Evolutionary conservation across 306 rosid genomes (phyloP), one percentile per base, ranked within the genome.

Genomic region (Trichosanthes truncata): DNA sequence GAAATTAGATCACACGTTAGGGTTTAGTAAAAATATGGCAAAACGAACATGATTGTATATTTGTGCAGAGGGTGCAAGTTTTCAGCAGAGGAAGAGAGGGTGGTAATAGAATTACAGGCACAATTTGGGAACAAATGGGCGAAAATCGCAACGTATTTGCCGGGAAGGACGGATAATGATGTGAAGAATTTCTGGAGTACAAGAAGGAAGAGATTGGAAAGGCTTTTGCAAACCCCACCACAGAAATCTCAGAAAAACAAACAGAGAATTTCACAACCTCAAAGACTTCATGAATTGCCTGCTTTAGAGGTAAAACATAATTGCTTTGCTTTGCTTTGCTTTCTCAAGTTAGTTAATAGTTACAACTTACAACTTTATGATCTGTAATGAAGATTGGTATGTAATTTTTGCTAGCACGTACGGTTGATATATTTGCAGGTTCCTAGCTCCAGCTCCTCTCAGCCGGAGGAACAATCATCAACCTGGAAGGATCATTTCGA

Each of bases 161-260:
- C 57, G 8, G 96, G 91, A 17, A 85, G 96, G 81, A 91, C 96
- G 0, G 92, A 88, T 29, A 86, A 91, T 40, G 89, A 89, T 83
- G 96, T 91, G 45, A 91, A 89, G 76, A 91, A 91, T 52, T 89
- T 88, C 55, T 89, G 93, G 96, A 89, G 93, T 56, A 88, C 86
- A 3, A 84, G 90, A 46, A 79, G 81, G 23, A 88, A 88, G 40
- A 88, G 81, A 82, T 46, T 91, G 71, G 82, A 85, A 66, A 86
- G 90, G 79, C 79, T 69, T 81, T 51, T 74, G 78, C 84, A 63
- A 66, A 87, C 41, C 60, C 76, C 91, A 49, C 38, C 85, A 35
- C 66, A 84, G 52, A 84, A 86, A 80, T 40, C 78, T n/a, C 84
- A 78, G 18, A 84, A 83, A 63, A 78, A 55, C 85, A 87, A 84